Conservation (phyloP, 352 stramenopile genomes). For the Phytophthora foliorum region DNA sequence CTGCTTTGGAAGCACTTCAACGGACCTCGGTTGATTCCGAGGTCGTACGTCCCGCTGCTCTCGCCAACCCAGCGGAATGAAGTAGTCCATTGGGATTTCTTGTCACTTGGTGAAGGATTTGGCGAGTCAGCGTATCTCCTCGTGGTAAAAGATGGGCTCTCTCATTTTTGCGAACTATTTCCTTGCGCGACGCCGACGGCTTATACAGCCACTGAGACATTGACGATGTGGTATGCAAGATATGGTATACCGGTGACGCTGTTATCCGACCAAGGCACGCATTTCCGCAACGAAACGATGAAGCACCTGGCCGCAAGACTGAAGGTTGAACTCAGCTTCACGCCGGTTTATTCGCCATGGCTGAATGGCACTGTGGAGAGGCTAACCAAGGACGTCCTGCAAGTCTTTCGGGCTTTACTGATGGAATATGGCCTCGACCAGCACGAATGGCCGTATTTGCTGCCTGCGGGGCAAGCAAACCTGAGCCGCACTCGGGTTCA, state of each 20-base stretch:
- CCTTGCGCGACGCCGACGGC: conserved; percentile 15
- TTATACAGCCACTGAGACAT: conserved; percentile 3
- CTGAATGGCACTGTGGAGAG: background rate
- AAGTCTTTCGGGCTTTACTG: background rate
- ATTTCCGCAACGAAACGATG: conserved; percentile 29
- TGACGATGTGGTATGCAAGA: conserved; percentile 5
- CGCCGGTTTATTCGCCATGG: background rate
- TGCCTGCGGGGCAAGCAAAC: background rate
- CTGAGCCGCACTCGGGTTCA: background rate
- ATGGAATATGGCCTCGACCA: background rate
- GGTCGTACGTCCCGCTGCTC: conserved; percentile 1
- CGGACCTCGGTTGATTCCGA: conserved; percentile 4
- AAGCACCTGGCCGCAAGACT: background rate
- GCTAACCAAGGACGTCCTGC: background rate
- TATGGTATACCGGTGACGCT: conserved; percentile 22
- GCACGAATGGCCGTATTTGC: background rate
- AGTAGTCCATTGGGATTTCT: conserved; percentile 14
- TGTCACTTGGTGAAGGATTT: conserved; percentile 2
- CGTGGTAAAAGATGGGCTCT: conserved; percentile 21
- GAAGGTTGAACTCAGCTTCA: conserved; percentile 1
- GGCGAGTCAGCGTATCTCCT: conserved; percentile 19
- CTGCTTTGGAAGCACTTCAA: conserved; percentile 25
- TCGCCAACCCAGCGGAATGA: conserved; percentile 1
- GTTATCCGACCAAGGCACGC: conserved; percentile 28
- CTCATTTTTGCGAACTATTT: conserved; percentile 24